Base-by-base conservation (phyloP, 108 stramenopile genomes). In the Epithemia pelagica region DNA sequence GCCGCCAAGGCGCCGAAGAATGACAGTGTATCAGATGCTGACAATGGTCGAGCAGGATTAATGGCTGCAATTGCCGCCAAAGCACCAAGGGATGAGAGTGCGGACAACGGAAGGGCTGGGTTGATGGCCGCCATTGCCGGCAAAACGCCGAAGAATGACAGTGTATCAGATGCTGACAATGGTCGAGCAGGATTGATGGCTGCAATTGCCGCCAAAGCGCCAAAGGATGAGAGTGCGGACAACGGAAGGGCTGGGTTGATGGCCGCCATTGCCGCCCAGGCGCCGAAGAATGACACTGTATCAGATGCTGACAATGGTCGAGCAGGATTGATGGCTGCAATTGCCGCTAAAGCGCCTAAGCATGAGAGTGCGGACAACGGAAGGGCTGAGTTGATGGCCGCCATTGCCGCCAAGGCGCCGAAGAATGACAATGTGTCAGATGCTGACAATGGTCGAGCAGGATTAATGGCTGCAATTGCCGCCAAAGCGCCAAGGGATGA, bases 181-280 rank as follows among this genome's bases (percentile, higher is more conserved):
- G 54, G 66, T 56, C 28, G 62, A n/a, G 27, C 59, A 28, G 66
- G 65, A 23, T 27, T 65, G 24, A 66, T 72, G 59, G 65, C 72
- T 7, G 66, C 65, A 30, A 55, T 64, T 37, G 31, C 66, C 15
- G 66, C 67, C 5, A 54, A 51, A 30, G 3, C n/a, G n/a, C 1
- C 20, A 52, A 68, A 62, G 2, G 37, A 46, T 15, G 37, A 46
- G 37, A 46, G 15, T 5, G 37, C 37, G 10, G 37, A 15, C 37
- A 15, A 46, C 15, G 37, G 15, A 10, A 46, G 37, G 15, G 5
- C 37, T 46, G 37, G 37, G 10, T 15, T 46, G 37, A 5, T 46
- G 37, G 37, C 15, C 10, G 37, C 37, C 37, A 46, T 46, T 5
- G 37, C 37, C 5, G 5, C 37, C n/a, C n/a, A n/a, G n/a, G n/a